Percentiles rank a stretch among this genome's conserved stretches.
phyloP scores from a whole-genome alignment of 441 rosid genomes.

The Monsonia emarginata region DNA sequence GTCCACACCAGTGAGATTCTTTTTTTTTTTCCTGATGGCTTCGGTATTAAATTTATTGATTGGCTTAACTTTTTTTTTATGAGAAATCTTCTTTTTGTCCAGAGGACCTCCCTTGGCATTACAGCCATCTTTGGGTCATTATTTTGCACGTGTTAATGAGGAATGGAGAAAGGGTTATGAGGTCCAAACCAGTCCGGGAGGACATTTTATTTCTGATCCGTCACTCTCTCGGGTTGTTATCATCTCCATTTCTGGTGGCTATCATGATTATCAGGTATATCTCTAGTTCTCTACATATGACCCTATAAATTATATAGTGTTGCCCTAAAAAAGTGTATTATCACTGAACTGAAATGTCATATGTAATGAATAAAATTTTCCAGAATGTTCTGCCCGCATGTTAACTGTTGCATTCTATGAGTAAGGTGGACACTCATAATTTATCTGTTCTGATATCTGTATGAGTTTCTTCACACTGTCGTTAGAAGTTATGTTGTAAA shows the following conservation, averaged over 20 bases:
- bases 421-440: neutral
- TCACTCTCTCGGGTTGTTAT: slow-evolving; percentile 62
- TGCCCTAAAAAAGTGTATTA: neutral
- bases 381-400: neutral
- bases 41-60: slow-evolving; percentile 14
- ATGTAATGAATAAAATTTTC: neutral
- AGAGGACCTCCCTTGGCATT: slow-evolving; percentile 94
- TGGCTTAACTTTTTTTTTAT: slow-evolving; percentile 21
- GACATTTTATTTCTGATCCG: slow-evolving; percentile 44
- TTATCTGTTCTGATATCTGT: neutral
- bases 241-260: slow-evolving; percentile 84
- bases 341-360: neutral
- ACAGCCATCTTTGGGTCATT: slow-evolving; percentile 90
- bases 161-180: slow-evolving; percentile 81
- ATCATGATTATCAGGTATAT: slow-evolving; percentile 79
- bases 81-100: slow-evolving; percentile 26
- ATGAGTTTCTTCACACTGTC: neutral
- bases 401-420: neutral
- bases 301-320: neutral
- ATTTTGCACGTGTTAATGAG: slow-evolving; percentile 60
- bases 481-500: neutral
- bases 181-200: slow-evolving; percentile 42
- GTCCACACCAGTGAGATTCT: slow-evolving; percentile 80
- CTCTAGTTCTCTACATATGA: slow-evolving; percentile 18
- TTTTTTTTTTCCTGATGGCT: slow-evolving; percentile 15